Percentiles rank a stretch among this genome's conserved stretches.
phyloP scores from a whole-genome alignment of 345 rosid genomes.

The Atalantia buxifolia region DNA sequence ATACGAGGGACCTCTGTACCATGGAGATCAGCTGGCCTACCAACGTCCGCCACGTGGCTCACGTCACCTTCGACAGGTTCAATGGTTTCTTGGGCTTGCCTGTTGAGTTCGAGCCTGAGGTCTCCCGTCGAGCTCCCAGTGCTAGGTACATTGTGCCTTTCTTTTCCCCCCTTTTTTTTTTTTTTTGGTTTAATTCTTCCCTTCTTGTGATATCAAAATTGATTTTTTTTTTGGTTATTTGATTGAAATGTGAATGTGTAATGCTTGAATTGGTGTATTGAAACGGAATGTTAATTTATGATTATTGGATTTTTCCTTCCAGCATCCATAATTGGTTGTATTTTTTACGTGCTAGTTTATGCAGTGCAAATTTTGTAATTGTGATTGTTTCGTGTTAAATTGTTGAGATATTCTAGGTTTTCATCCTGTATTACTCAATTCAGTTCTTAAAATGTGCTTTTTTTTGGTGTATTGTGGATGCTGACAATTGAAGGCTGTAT shows the following conservation, averaged over 20 bases:
- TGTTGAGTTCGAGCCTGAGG: slow-evolving; percentile 87
- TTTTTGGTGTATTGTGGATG: background rate
- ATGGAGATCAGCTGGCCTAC: slow-evolving; percentile 93
- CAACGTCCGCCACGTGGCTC: slow-evolving; percentile 80
- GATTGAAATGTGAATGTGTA: background rate
- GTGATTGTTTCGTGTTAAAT: background rate
- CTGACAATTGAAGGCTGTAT: background rate
- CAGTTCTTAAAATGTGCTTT: background rate
- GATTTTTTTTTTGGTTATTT: background rate
- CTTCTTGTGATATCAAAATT: no score
- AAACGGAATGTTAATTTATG: background rate
- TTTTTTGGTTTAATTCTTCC: background rate
- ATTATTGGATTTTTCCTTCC: background rate
- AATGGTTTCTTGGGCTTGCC: slow-evolving; percentile 92
- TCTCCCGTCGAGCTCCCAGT: slow-evolving; percentile 79
- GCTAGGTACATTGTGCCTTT: slow-evolving; percentile 57
- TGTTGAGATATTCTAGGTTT: background rate
- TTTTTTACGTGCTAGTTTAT: background rate
- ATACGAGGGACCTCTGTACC: slow-evolving; percentile 48
- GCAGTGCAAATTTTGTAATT: background rate
- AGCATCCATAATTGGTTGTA: background rate
- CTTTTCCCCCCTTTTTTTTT: no score
- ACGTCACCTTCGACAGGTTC: slow-evolving; percentile 92
- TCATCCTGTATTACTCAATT: background rate
- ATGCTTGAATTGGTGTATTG: background rate